Conservation (phyloP, 75 land plant genomes). For the Isoetes taiwanensis region DNA sequence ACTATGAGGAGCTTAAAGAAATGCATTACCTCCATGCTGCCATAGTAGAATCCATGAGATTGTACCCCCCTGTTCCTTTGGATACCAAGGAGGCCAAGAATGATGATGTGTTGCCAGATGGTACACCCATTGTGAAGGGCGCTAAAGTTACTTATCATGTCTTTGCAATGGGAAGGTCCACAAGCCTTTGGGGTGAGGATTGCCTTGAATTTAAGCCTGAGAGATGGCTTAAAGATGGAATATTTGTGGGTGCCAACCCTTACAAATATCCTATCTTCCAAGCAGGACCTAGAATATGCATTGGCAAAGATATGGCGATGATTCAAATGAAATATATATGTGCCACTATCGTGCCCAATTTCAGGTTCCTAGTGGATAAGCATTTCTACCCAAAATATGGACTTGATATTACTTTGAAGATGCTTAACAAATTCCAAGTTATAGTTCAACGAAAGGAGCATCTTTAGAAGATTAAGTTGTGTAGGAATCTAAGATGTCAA, state of each 20-base stretch:
- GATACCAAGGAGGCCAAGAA: not conserved
- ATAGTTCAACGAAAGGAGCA: too few species aligned
- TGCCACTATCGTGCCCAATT: not conserved
- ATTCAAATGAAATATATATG: not conserved
- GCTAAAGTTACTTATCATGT: not conserved
- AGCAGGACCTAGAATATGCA: not conserved
- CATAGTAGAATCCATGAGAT: too few species aligned
- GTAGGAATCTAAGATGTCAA: too few species aligned
- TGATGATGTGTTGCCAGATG: conserved; percentile 12
- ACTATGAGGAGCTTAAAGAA: too few species aligned
- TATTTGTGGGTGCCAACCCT: not conserved
- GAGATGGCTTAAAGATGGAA: conserved; percentile 20
- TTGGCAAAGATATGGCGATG: conserved; percentile 3
- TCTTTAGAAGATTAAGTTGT: too few species aligned
- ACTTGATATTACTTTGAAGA: too few species aligned
- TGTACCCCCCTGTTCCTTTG: not conserved
- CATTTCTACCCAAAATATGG: too few species aligned
- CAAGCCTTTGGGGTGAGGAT: conserved; percentile 14
- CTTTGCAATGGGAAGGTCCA: conserved; percentile 14
- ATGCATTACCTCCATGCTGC: too few species aligned
- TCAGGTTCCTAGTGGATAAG: too few species aligned
- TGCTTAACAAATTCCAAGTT: too few species aligned
- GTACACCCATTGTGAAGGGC: not conserved
- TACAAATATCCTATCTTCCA: not conserved
- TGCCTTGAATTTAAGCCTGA: conserved; percentile 13